phyloP scores from a whole-genome alignment of 345 rosid genomes.

The Diplotaxis tenuifolia region DNA sequence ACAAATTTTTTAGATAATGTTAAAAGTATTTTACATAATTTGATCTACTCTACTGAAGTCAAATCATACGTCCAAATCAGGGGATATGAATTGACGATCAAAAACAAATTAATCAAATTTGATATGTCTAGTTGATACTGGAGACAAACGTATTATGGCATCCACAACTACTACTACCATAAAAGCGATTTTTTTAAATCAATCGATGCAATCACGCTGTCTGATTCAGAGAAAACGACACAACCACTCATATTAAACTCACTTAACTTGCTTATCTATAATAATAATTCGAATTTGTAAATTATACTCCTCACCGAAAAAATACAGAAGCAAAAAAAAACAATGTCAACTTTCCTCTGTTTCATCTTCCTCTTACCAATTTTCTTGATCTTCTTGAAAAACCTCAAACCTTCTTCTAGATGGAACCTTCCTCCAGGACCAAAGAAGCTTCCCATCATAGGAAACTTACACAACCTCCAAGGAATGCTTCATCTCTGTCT shows the following conservation, averaged over 20 bases:
- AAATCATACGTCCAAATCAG: too few relatives aligned
- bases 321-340: neutral
- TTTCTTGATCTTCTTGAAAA: conserved; percentile 13
- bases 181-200: neutral
- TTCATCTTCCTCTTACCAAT: conserved; percentile 4
- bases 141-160: too few relatives aligned
- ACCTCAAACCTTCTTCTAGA: neutral
- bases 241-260: neutral
- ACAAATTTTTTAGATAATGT: too few relatives aligned
- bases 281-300: neutral
- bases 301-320: neutral
- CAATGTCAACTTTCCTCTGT: conserved; percentile 25
- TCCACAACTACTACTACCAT: neutral
- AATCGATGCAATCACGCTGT: neutral
- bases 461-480: conserved; percentile 46
- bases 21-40: too few relatives aligned
- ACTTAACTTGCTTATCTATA: neutral
- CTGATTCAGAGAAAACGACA: neutral
- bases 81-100: too few relatives aligned
- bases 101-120: too few relatives aligned
- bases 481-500: conserved; percentile 38
- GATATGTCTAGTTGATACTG: too few relatives aligned
- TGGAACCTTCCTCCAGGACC: conserved; percentile 44
- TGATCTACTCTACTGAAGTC: too few relatives aligned
- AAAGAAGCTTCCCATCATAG: conserved; percentile 41